Base-by-base conservation (phyloP, 2,329 filamentous ascomycete genomes). In the Didymella exigua region DNA sequence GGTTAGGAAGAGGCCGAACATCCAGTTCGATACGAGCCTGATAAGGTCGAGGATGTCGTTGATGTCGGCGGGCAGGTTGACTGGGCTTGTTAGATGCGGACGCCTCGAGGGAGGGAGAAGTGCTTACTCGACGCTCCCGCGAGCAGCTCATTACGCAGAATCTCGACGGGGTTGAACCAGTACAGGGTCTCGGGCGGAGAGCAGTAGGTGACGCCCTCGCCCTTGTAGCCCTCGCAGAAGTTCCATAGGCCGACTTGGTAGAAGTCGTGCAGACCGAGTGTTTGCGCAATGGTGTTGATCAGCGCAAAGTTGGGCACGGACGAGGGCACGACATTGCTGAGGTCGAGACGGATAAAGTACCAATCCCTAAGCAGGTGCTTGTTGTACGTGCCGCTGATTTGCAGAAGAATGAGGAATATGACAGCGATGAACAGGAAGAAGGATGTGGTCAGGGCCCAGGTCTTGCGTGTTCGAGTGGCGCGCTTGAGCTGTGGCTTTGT, bases 221-320 rank as follows among this genome's bases (percentile, higher is more conserved):
- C 82, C 51, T 85, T 79, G 75, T 93, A 96, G 18, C 93, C 93
- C 74, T 96, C 90, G 75, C 93, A 98, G 74, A 89, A 96, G 56
- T 87, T 89, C 93, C 93, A 98, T 34, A 97, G 78, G 5, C 93
- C 93, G 24, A 96, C 89, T 67, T 92, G 89, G 76, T 97, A 97
- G 77, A 96, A 97, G 75, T 97, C 93, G 73, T 96, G 91, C 43
- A 97, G 82, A 26, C 93, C 93, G 49, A 97, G 81, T 19, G 89
- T 90, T 46, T 90, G 87, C 4, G 92, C 91, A 62, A 96, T 92
- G 40, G 87, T 91, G 79, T 96, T 96, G 75, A 96, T 89, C 40
- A 96, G 82, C 21, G 82, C 77, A 9, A 86, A 86, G 71, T 92
- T 89, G 36, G 89, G 88, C 14, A 90, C 84, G 5, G 84, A 86